These are phyloP conservation scores for Kurtzmaniella quercitrusa DNA, from an alignment of 1,139 yeast species.

Conservation along the genomic window DNA sequence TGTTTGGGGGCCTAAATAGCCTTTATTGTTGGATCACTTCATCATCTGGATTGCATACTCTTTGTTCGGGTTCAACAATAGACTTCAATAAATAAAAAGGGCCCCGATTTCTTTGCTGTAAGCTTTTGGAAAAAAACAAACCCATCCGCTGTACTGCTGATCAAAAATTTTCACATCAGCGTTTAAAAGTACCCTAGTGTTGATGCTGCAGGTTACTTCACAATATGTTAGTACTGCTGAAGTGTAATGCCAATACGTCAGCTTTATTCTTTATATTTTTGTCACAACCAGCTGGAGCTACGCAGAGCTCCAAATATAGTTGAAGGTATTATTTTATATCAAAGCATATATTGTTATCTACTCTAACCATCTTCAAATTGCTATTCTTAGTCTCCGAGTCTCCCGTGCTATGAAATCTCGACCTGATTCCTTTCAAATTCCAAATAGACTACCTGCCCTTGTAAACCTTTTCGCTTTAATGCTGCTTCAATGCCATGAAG, in stretches of 20 bases:
- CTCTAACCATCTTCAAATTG: slow-evolving; percentile 12
- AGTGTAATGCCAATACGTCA: no score
- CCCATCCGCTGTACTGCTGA: not conserved
- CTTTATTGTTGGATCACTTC: not conserved
- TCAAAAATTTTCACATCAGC: no score
- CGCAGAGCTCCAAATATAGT: no score
- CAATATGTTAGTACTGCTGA: no score
- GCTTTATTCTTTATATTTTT: no score
- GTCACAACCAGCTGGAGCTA: no score
- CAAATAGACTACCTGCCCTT: slow-evolving; percentile 28
- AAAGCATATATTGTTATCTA: not conserved
- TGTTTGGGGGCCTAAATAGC: not conserved
- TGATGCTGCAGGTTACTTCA: no score
- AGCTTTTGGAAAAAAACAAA: not conserved
- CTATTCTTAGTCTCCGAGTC: slow-evolving; percentile 24
- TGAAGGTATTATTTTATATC: no score
- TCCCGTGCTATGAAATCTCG: slow-evolving; percentile 21
- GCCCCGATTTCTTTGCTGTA: not conserved
- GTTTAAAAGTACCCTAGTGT: no score
- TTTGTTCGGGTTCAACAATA: not conserved
- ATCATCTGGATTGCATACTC: not conserved
- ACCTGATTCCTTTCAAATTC: slow-evolving; percentile 9
- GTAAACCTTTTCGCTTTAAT: slow-evolving; percentile 30
- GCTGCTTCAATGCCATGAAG: slow-evolving; percentile 26
- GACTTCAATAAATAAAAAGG: not conserved